phyloP scores from a whole-genome alignment of 192 early-diverging fungal species.

The Backusella parvicylindrica region DNA sequence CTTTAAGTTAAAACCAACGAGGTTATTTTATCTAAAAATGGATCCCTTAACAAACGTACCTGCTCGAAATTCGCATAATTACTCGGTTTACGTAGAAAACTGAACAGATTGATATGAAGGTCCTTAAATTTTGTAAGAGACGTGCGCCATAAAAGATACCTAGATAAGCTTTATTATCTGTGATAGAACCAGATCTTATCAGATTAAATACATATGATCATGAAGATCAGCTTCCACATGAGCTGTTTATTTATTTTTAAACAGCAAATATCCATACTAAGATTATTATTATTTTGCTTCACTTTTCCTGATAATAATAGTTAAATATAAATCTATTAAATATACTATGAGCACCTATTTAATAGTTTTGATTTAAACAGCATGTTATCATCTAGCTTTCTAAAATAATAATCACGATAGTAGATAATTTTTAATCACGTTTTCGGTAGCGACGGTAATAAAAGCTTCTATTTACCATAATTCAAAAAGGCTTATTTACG shows the following conservation, averaged over 20 bases:
- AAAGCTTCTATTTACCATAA: background rate
- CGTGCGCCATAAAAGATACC: background rate
- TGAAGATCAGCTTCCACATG: background rate
- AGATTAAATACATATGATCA: background rate
- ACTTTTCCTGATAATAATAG: too few relatives aligned
- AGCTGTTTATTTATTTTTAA: background rate
- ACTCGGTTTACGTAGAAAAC: too few relatives aligned
- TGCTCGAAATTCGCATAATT: too few relatives aligned
- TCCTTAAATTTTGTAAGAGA: too few relatives aligned
- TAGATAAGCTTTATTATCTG: background rate
- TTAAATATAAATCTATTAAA: too few relatives aligned
- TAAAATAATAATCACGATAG: background rate
- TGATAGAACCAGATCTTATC: background rate
- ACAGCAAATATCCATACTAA: too few relatives aligned
- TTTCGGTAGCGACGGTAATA: background rate
- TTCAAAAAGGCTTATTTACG: background rate
- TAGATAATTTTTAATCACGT: background rate
- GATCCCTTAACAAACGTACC: too few relatives aligned
- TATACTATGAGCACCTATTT: background rate
- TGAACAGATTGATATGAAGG: too few relatives aligned
- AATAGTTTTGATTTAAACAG: background rate
- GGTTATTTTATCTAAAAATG: too few relatives aligned
- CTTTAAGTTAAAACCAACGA: too few relatives aligned
- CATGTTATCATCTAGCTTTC: background rate
- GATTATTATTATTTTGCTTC: too few relatives aligned